Base-by-base conservation (phyloP, 345 rosid species). In the Rhodamnia rubescens region DNA sequence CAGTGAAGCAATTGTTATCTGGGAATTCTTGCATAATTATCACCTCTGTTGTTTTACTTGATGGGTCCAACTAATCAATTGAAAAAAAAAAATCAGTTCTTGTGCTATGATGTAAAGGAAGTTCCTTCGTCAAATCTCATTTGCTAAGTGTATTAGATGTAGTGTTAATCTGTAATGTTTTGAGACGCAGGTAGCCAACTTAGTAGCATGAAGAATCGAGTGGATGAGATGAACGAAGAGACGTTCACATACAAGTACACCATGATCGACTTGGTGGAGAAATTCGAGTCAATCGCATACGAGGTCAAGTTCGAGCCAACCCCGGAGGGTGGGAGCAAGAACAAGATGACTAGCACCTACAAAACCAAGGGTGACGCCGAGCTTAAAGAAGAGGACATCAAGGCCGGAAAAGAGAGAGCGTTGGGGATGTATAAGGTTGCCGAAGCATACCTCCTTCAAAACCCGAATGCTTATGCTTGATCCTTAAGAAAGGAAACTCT, bases 401-500 rank as follows among this genome's bases (percentile, higher is more conserved):
- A 80, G 92, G 84, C 18, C 1, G 90, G 89, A 14, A 87, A 83
- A 22, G 90, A 85, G 50, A 86, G 64, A 86, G 83, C 83, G 2
- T 14, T 10, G 78, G 89, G 74, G 0, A n/a, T 92, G 29, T 87
- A 54, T 84, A 74, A 89, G 85, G 84, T 87, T 13, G 53, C 87
- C 20, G 90, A 91, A 82, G 90, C 88, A 40, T 87, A 88, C 56
- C 88, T 90, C 75, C 53, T 85, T 50, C 87, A 86, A 61, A 87
- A 88, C 82, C 91, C 90, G 3, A 32, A 88, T 6, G 86, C 56
- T 21, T 89, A 29, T 15, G 83, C 83, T 26, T 87, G 59, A 82
- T 27, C 15, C 47, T 2, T n/a, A 47, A 26, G 20, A 52, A 82
- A 29, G 0, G 52, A 3, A 29, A 15, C 75, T 9, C 42, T 64